Evolutionary conservation across 2,329 filamentous ascomycete genomes (phyloP).

Genomic region (Diplodia scrobiculata): DNA sequence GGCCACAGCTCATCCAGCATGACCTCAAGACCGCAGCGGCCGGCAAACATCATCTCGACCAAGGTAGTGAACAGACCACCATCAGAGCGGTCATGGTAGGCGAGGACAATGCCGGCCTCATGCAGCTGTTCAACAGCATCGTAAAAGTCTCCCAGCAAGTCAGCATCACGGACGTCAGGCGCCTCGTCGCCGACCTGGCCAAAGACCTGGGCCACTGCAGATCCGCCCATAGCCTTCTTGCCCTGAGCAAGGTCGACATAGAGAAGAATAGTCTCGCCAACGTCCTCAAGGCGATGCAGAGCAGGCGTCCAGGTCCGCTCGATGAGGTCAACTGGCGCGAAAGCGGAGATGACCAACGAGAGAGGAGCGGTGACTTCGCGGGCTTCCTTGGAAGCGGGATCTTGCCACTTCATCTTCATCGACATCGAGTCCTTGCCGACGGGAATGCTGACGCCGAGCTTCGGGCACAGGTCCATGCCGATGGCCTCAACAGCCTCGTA

Average conservation of each 20-base stretch:
- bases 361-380: constrained; percentile 92
- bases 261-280: constrained; percentile 84
- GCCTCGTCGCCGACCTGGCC: constrained; percentile 80
- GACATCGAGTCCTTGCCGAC: constrained; percentile 98
- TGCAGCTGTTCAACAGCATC: constrained; percentile 75
- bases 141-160: constrained; percentile 85
- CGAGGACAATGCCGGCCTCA: constrained; percentile 73
- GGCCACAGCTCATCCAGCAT: constrained; percentile 72
- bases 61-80: constrained; percentile 89
- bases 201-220: constrained; percentile 86
- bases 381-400: constrained; percentile 63
- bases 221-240: constrained; percentile 81
- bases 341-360: constrained; percentile 87
- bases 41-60: constrained; percentile 97
- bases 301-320: constrained; percentile 92
- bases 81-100: constrained; percentile 93
- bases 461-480: constrained; percentile 86
- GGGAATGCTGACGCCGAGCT: constrained; percentile 88
- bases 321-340: constrained; percentile 79
- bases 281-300: constrained; percentile 77
- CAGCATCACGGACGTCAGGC: constrained; percentile 77
- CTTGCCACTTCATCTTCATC: constrained; percentile 97
- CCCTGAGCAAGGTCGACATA: constrained; percentile 87
- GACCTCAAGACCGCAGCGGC: constrained; percentile 82
- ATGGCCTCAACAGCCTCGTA: constrained; percentile 94